Evolutionary conservation across 345 rosid species (phyloP), one percentile per base, ranked within the genome.

Genomic region (Nasturtium officinale): DNA sequence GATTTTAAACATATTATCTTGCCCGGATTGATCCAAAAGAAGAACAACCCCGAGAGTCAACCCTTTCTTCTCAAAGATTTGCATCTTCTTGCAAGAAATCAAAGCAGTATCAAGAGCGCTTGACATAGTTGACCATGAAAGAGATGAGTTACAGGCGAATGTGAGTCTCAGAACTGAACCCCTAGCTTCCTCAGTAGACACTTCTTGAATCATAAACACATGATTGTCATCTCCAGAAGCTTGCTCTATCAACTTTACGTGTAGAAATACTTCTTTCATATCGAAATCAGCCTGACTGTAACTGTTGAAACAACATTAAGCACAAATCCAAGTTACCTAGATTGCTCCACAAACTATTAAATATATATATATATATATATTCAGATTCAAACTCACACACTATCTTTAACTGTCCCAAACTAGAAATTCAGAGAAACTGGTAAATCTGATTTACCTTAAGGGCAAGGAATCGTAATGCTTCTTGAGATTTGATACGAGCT

Each of bases 401-500:
- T 69, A 20, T 58, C 28, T 71, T 9, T 5, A 60, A 48, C 40
- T 25, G 5, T 65, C 77, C 72, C 18, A 17, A 56, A 65, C 35
- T 46, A 56, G 65, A 66, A 65, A 72, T 6, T 50, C 12, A 50
- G 9, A 5, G 16, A 11, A 26, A 61, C 32, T 51, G 46, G 4
- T 13, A 32, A 50, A 69, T 46, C 32, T n/a, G 59, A 37, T 43
- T 29, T 67, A 93, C 97, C 98, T 94, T 77, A 89, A 87, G 7
- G 97, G 97, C 85, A 89, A 84, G 61, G 98, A 91, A 84, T 94
- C 98, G 61, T 87, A 91, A 83, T 91, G 98, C 87, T 89, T 94
- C 79, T 90, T 81, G 33, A 94, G 89, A 81, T 86, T 89, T 55
- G 90, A 89, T 18, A 94, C 91, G 16, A 94, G 95, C 93, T 88